phyloP scores from a whole-genome alignment of 768 basidiomycete species.

The Gautieria morchelliformis region DNA sequence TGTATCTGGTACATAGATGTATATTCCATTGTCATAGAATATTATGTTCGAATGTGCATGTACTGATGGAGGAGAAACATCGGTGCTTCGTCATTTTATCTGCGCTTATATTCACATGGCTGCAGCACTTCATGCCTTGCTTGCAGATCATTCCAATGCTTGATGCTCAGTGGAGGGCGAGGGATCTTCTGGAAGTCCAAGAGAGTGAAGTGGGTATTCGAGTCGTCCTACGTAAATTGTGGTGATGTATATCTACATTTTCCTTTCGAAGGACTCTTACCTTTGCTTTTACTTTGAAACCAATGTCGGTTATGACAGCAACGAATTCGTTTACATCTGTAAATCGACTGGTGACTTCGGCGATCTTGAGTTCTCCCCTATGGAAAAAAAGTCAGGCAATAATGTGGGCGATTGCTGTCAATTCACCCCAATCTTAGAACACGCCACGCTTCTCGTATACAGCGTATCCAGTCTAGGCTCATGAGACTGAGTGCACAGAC shows the following conservation, averaged over 20 bases:
- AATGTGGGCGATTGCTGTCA: background rate
- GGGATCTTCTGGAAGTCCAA: slow-evolving; percentile 69
- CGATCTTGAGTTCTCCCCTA: slow-evolving; percentile 77
- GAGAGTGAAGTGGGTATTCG: slow-evolving; percentile 77
- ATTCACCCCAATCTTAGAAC: slow-evolving; percentile 75
- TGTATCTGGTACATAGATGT: too few species aligned
- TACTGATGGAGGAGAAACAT: too few species aligned
- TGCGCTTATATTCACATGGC: slow-evolving; percentile 88
- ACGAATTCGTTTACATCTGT: slow-evolving; percentile 57
- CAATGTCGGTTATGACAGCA: slow-evolving; percentile 51
- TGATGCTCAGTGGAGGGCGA: slow-evolving; percentile 35
- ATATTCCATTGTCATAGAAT: too few species aligned
- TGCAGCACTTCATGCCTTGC: slow-evolving; percentile 53
- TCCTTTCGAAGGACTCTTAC: slow-evolving; percentile 26
- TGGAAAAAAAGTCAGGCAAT: background rate
- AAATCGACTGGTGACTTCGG: slow-evolving; percentile 85
- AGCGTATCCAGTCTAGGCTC: slow-evolving; percentile 93
- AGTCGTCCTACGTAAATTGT: slow-evolving; percentile 46
- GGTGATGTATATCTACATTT: background rate
- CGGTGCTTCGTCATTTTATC: slow-evolving; percentile 36
- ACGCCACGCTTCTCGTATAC: slow-evolving; percentile 83
- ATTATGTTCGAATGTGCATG: too few species aligned
- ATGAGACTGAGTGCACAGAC: slow-evolving; percentile 94
- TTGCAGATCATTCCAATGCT: slow-evolving; percentile 52
- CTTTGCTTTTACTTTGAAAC: slow-evolving; percentile 65